phyloP scores from a whole-genome alignment of 148 eudicot species.

The Camellia sinensis region DNA sequence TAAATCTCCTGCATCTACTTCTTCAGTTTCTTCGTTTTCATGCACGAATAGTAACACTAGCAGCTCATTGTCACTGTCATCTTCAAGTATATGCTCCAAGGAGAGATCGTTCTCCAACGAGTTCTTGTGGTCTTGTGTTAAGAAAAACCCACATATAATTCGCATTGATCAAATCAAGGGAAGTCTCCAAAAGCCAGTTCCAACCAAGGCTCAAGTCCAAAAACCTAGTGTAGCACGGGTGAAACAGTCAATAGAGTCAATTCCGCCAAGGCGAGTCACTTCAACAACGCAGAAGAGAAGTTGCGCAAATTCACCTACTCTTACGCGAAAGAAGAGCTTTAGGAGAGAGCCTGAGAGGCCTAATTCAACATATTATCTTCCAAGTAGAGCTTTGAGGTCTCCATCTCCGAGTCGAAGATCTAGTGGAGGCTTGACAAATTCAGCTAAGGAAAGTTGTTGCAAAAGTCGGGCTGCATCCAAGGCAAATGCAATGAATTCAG shows the following conservation, averaged over 20 bases:
- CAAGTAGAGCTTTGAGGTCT: constrained; percentile 45
- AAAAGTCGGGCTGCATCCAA: neutral
- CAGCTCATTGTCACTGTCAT: constrained; percentile 21
- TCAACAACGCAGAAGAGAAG: constrained; percentile 49
- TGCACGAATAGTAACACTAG: constrained; percentile 27
- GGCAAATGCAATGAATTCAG: neutral
- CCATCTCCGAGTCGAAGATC: constrained; percentile 72
- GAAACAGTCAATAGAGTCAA: constrained; percentile 17
- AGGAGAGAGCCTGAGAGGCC: constrained; percentile 38
- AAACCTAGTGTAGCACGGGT: constrained; percentile 13
- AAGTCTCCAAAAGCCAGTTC: neutral
- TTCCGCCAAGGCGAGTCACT: constrained; percentile 18
- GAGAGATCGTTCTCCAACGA: constrained; percentile 55
- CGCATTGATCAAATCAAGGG: constrained; percentile 19
- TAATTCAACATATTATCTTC: constrained; percentile 13
- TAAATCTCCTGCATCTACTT: constrained; percentile 28
- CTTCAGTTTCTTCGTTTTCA: constrained; percentile 35
- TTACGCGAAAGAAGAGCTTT: constrained; percentile 69
- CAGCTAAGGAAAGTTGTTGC: neutral
- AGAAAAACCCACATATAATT: constrained; percentile 48
- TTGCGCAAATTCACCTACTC: constrained; percentile 54
- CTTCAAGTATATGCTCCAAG: constrained; percentile 33
- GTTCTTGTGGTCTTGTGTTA: constrained; percentile 45
- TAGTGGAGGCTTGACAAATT: neutral
- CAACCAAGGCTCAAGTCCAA: neutral